Evolutionary conservation across 768 basidiomycete species (phyloP), one percentile per base, ranked within the genome.

Genomic region (Cyclocybe cylindracea): DNA sequence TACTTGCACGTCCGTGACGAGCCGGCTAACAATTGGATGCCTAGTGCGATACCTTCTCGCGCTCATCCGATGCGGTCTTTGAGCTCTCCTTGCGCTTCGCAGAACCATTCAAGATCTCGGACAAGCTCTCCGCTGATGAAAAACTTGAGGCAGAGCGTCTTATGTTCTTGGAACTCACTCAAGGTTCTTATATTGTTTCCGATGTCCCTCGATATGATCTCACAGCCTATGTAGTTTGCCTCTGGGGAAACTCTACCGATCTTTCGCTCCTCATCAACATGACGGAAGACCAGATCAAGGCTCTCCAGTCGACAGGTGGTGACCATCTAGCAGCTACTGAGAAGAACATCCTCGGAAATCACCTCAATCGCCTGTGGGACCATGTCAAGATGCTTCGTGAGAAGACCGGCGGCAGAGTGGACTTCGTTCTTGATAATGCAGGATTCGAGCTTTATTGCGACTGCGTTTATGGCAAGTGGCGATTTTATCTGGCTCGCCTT

Each of bases 211-310:
- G 29, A 14, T 5, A 16, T 54, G 31, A 54, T 18, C 39, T 38
- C n/a, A 39, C 35, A n/a, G 43, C 42, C 49, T 46, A 10, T 14
- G 41, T 44, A 91, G 93, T 97, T 46, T 96, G 94, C 65, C 78
- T 96, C 10, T 97, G 94, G 94, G 95, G 95, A 11, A 97, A 98
- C 71, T 94, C 94, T 7, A 98, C 95, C 44, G 95, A 97, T 70
- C 77, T 97, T 44, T 96, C 94, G 2, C 79, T 98, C 35, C 78
- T 97, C 52, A 98, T 97, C 69, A 92, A 98, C 72, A 96, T 97
- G 94, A 90, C 90, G 6, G 95, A 98, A 70, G 94, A 97, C 31
- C 94, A 97, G 68, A 97, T 98, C 73, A 94, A 94, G 67, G 83
- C 87, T 41, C 78, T 97, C n/a, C 95, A 98, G 66, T 94, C 94